Conservation (phyloP, 768 basidiomycete species). For the Coprinellus micaceus region DNA sequence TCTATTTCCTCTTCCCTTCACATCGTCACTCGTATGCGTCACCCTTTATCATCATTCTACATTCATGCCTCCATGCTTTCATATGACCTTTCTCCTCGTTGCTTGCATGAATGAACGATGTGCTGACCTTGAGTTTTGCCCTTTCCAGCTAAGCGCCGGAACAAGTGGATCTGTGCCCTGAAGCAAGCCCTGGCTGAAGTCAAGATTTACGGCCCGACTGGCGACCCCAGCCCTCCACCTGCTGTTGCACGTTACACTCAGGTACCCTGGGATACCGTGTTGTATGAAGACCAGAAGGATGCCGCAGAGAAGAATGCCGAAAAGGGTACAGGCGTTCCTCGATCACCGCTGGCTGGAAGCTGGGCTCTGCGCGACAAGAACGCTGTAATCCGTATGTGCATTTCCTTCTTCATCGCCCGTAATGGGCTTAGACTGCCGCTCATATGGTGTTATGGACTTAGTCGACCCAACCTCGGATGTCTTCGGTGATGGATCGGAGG, state of each 20-base stretch:
- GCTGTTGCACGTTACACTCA: constrained; percentile 59
- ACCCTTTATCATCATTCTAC: neutral
- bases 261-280: constrained; percentile 68
- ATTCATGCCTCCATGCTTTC: neutral
- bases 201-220: constrained; percentile 64
- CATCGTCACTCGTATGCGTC: neutral
- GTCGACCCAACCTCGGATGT: neutral
- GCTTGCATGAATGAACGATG: too few relatives aligned
- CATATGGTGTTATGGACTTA: neutral
- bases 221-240: constrained; percentile 54
- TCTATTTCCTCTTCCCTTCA: neutral
- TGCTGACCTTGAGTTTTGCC: constrained; percentile 2
- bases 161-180: constrained; percentile 90
- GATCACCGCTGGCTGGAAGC: constrained; percentile 34
- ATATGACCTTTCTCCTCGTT: constrained; percentile 3
- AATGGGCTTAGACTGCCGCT: neutral
- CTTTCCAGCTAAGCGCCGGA: constrained; percentile 63
- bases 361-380: constrained; percentile 54
- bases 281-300: constrained; percentile 36
- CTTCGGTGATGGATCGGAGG: constrained; percentile 1
- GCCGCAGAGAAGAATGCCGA: constrained; percentile 17
- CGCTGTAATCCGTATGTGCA: neutral
- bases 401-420: neutral
- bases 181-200: constrained; percentile 67
- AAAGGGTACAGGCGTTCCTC: constrained; percentile 13